A percentile compares a stretch with the other conserved stretches of the same genome.
phyloP scores from a whole-genome alignment of 116 monocot species.

The Cymodocea nodosa region DNA sequence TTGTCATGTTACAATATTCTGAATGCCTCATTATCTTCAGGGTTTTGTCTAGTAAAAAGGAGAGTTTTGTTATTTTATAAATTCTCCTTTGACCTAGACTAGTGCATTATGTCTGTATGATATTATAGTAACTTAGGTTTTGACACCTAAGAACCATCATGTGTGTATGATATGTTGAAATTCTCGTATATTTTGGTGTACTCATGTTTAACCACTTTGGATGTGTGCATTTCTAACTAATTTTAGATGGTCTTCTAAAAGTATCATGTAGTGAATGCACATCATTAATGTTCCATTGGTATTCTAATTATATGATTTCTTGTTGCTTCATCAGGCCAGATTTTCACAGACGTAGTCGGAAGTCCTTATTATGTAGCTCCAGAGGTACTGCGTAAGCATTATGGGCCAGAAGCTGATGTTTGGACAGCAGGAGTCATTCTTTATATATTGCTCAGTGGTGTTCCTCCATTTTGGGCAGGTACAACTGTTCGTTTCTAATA shows the following conservation, averaged over 20 bases:
- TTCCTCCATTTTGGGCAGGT: conserved; percentile 97
- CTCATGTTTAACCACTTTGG: not conserved
- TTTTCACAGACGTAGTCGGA: conserved; percentile 79
- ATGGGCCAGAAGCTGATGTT: conserved; percentile 93
- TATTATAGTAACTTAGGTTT: not conserved
- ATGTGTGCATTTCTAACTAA: not conserved
- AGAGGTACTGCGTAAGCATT: conserved; percentile 73
- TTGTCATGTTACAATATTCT: too few species aligned
- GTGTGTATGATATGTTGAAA: not conserved
- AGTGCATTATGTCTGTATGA: too few species aligned
- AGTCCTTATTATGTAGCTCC: conserved; percentile 96
- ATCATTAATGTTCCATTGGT: not conserved
- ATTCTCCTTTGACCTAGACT: too few species aligned
- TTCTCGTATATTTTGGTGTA: not conserved
- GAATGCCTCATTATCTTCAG: too few species aligned
- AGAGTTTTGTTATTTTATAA: too few species aligned
- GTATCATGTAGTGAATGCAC: not conserved
- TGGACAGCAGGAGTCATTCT: conserved; percentile 96
- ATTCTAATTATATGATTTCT: not conserved
- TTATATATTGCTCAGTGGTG: conserved; percentile 83
- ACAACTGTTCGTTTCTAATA: not conserved
- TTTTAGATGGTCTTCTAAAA: not conserved
- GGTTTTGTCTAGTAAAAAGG: too few species aligned
- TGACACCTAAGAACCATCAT: not conserved
- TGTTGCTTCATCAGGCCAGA: conserved; percentile 39